Conservation (phyloP, 768 basidiomycete genomes). For the Xerocomellus chrysenteron region DNA sequence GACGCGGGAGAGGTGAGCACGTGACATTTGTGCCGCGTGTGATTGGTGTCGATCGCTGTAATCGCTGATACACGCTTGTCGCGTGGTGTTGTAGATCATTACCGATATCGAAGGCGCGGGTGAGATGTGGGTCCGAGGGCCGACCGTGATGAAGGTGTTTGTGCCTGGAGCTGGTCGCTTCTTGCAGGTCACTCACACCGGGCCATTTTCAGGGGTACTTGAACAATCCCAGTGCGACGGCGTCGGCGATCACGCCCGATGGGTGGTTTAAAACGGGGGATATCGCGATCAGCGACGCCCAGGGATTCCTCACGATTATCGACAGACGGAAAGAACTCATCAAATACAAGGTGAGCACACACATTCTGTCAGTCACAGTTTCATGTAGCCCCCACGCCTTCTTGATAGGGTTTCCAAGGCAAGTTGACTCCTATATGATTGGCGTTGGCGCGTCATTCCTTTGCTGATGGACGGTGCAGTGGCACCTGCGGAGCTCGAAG, state of each 20-base stretch:
- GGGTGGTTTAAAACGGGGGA: constrained; percentile 93
- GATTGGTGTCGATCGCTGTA: too few species aligned
- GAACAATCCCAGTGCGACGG: constrained; percentile 69
- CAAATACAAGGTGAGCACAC: constrained; percentile 58
- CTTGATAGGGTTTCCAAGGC: constrained; percentile 71
- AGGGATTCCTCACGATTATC: constrained; percentile 75
- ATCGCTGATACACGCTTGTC: neutral
- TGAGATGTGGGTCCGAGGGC: constrained; percentile 81
- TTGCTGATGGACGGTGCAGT: constrained; percentile 42
- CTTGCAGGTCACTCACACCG: neutral
- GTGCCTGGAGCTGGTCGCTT: neutral
- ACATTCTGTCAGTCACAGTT: constrained; percentile 30
- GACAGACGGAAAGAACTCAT: constrained; percentile 75
- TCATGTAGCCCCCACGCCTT: neutral
- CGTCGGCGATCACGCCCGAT: constrained; percentile 63
- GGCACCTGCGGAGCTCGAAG: constrained; percentile 84
- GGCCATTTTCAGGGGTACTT: constrained; percentile 60
- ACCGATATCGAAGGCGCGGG: constrained; percentile 48
- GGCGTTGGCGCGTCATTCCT: neutral
- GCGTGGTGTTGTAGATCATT: constrained; percentile 16
- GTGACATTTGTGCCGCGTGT: too few species aligned
- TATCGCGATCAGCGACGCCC: constrained; percentile 60
- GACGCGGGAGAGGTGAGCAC: constrained; percentile 47
- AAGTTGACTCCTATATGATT: constrained; percentile 4
- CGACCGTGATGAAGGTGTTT: constrained; percentile 74